These are phyloP conservation scores for Metschnikowia dekortorum DNA, from an alignment of 805 yeast genomes.

Conservation along the genomic window DNA sequence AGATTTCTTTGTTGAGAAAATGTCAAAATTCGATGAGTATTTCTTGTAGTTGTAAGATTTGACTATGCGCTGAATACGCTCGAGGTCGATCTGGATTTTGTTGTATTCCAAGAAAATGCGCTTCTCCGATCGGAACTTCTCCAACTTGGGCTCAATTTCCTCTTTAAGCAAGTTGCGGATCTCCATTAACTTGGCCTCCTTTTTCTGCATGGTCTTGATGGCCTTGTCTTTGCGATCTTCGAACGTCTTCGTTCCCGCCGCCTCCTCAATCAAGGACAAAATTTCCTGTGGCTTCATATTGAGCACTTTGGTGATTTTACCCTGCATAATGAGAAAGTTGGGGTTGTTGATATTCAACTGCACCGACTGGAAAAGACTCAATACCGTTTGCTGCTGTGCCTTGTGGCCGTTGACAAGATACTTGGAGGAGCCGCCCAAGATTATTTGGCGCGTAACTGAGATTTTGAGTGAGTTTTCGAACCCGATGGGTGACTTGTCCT, in stretches of 20 bases:
- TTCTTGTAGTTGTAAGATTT: conserved; percentile 68
- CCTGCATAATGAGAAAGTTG: conserved; percentile 97
- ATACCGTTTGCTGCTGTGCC: conserved; percentile 90
- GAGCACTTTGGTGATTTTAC: conserved; percentile 93
- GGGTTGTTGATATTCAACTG: conserved; percentile 96
- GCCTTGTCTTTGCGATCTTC: conserved; percentile 93
- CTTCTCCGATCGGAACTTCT: conserved; percentile 74
- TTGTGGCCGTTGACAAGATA: conserved; percentile 93
- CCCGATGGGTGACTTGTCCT: conserved; percentile 77
- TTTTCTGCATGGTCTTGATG: conserved; percentile 84
- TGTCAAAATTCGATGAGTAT: conserved; percentile 36
- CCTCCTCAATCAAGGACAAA: conserved; percentile 89
- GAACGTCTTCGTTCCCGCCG: conserved; percentile 95
- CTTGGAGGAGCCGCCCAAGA: conserved; percentile 87
- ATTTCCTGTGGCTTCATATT: conserved; percentile 95
- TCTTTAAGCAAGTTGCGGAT: conserved; percentile 69
- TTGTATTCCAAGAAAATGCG: conserved; percentile 81
- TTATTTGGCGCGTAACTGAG: conserved; percentile 87
- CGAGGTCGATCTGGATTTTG: conserved; percentile 75
- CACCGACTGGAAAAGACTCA: conserved; percentile 87
- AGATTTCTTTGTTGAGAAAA: conserved; percentile 41
- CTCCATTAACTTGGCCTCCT: conserved; percentile 78
- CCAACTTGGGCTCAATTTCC: conserved; percentile 91
- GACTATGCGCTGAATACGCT: conserved; percentile 66
- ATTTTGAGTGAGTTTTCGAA: conserved; percentile 74